These are phyloP conservation scores for Colletotrichum sp. DNA, from an alignment of 2,329 filamentous ascomycete species.

Conservation along the genomic window DNA sequence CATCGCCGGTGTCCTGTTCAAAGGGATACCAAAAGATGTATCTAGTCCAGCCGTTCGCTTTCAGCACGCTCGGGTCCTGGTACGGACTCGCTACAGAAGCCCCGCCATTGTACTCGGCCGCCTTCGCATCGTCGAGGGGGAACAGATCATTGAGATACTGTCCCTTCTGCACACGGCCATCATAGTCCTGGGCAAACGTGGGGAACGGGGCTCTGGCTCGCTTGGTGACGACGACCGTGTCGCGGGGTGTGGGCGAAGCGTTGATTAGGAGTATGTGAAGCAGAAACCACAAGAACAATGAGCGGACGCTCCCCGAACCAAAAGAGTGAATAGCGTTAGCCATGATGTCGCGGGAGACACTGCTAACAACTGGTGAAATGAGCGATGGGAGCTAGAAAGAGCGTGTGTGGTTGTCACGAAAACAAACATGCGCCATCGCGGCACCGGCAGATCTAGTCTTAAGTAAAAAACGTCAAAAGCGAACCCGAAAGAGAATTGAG, in stretches of 20 bases:
- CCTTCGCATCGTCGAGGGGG: neutral
- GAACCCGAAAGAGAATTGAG: neutral
- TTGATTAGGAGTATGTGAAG: neutral
- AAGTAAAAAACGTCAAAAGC: neutral
- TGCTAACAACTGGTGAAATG: neutral
- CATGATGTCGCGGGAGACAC: neutral
- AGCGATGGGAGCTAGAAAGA: neutral
- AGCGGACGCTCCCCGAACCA: neutral
- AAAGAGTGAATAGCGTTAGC: neutral
- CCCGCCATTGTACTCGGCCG: neutral
- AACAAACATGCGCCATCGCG: neutral
- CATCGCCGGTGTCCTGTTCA: neutral
- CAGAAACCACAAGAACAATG: neutral
- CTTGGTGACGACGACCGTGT: neutral
- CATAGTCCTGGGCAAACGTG: neutral
- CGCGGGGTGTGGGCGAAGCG: neutral
- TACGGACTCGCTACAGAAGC: neutral
- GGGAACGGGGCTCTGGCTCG: neutral
- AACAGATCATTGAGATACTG: neutral
- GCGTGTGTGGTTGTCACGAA: neutral
- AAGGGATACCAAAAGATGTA: neutral
- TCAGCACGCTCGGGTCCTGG: neutral
- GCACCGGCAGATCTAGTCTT: neutral
- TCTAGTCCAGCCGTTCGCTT: neutral
- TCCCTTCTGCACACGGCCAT: neutral